These are phyloP conservation scores for Phytophthora capsici DNA, from an alignment of 352 stramenopile species.

Conservation along the genomic window DNA sequence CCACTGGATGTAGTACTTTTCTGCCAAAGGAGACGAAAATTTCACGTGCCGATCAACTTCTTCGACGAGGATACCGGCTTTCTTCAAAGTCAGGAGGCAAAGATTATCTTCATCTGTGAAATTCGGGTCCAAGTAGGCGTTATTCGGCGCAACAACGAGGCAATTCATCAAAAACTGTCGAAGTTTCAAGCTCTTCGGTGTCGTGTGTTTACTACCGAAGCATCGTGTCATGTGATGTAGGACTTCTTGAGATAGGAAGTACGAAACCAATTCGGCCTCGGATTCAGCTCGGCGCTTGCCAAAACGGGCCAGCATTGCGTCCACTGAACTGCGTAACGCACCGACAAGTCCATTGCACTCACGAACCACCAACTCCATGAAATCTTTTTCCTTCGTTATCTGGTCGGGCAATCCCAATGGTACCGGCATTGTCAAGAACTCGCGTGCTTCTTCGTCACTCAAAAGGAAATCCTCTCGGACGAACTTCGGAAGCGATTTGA, in stretches of 20 bases:
- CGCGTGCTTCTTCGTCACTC: too few relatives aligned
- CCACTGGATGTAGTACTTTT: too few relatives aligned
- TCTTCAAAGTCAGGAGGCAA: not conserved
- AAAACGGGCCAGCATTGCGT: not conserved
- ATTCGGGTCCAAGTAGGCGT: not conserved
- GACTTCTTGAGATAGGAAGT: not conserved
- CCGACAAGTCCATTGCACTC: constrained; percentile 1
- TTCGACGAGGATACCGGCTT: constrained; percentile 13
- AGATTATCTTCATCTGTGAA: not conserved
- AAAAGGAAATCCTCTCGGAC: too few relatives aligned
- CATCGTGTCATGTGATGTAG: not conserved
- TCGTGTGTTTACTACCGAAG: too few relatives aligned
- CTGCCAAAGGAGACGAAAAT: too few relatives aligned
- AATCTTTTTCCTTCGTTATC: too few relatives aligned
- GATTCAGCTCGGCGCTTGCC: not conserved
- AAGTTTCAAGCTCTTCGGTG: too few relatives aligned
- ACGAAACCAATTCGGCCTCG: not conserved
- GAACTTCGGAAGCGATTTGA: too few relatives aligned
- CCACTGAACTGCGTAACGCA: not conserved
- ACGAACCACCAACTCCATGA: too few relatives aligned
- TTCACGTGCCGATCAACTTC: not conserved
- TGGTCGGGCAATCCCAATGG: too few relatives aligned
- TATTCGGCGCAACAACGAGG: not conserved
- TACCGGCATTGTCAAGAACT: too few relatives aligned
- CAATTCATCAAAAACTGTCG: too few relatives aligned